Percentiles rank a stretch among this genome's conserved stretches.
Conservation (phyloP, 768 basidiomycete genomes). For the Mycena filopes region DNA sequence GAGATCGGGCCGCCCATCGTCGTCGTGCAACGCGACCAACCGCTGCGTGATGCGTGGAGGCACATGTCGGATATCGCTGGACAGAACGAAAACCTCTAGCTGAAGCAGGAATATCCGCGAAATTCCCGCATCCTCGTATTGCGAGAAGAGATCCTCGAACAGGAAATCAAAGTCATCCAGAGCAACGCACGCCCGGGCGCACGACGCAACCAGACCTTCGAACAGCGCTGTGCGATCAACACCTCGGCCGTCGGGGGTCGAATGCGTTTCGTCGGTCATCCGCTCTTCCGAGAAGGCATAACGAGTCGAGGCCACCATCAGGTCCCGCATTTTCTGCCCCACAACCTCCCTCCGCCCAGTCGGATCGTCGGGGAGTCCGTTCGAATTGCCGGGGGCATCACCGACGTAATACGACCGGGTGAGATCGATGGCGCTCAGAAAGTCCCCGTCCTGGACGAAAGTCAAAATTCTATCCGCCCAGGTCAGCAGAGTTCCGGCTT, state of each 20-base stretch:
- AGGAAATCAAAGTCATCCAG: slow-evolving; percentile 86
- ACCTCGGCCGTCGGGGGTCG: slow-evolving; percentile 83
- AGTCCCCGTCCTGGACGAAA: slow-evolving; percentile 87
- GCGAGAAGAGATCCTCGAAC: slow-evolving; percentile 93
- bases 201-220: slow-evolving; percentile 84
- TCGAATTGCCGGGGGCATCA: slow-evolving; percentile 84
- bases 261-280: slow-evolving; percentile 89
- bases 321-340: slow-evolving; percentile 78
- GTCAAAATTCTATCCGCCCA: slow-evolving; percentile 95
- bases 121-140: slow-evolving; percentile 88
- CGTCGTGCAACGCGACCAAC: slow-evolving; percentile 82
- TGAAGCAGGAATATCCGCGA: slow-evolving; percentile 83
- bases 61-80: slow-evolving; percentile 74
- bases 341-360: slow-evolving; percentile 70
- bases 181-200: slow-evolving; percentile 82
- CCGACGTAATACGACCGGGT: slow-evolving; percentile 84
- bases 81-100: slow-evolving; percentile 85
- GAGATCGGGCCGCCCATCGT: slow-evolving; percentile 72
- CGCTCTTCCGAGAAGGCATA: slow-evolving; percentile 97
- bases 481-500: slow-evolving; percentile 87
- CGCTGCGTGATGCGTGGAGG: slow-evolving; percentile 92
- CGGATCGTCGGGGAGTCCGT: slow-evolving; percentile 81
- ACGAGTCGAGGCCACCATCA: slow-evolving; percentile 87
- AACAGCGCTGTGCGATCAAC: slow-evolving; percentile 93
- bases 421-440: slow-evolving; percentile 89